These are phyloP conservation scores for Sinapis alba DNA, from an alignment of 441 rosid genomes.

Conservation along the genomic window DNA sequence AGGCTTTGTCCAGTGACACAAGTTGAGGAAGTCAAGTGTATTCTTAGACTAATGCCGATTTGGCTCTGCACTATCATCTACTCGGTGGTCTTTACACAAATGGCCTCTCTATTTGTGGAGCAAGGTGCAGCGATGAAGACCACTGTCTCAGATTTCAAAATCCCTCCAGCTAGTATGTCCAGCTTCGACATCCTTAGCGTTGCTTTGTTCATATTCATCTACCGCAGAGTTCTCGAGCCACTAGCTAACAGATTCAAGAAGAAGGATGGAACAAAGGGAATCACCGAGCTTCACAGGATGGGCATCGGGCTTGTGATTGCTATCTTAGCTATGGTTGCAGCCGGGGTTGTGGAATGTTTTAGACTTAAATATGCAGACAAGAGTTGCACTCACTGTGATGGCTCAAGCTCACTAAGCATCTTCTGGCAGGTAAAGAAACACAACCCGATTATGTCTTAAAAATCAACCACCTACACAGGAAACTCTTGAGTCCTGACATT, in stretches of 20 bases:
- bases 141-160: slow-evolving; percentile 54
- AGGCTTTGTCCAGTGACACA: slow-evolving; percentile 85
- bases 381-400: slow-evolving; percentile 78
- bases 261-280: slow-evolving; percentile 53
- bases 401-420: slow-evolving; percentile 91
- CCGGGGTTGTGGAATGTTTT: slow-evolving; percentile 84
- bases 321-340: slow-evolving; percentile 79
- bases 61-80: slow-evolving; percentile 98
- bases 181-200: slow-evolving; percentile 92
- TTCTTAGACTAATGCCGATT: slow-evolving; percentile 82
- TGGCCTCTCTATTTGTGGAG: slow-evolving; percentile 99
- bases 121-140: slow-evolving; percentile 99
- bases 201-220: slow-evolving; percentile 74
- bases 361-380: slow-evolving; percentile 71
- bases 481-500: background rate
- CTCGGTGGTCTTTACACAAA: slow-evolving; percentile 96
- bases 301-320: slow-evolving; percentile 95
- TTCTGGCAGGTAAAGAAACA: slow-evolving; percentile 73
- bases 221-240: slow-evolving; percentile 84
- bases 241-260: slow-evolving; percentile 50
- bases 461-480: background rate
- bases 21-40: slow-evolving; percentile 98
- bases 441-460: background rate
- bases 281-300: slow-evolving; percentile 96
- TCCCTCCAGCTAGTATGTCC: slow-evolving; percentile 98